Conservation (phyloP, 2,329 filamentous ascomycete species). For the Emmonsiellopsis sp. region DNA sequence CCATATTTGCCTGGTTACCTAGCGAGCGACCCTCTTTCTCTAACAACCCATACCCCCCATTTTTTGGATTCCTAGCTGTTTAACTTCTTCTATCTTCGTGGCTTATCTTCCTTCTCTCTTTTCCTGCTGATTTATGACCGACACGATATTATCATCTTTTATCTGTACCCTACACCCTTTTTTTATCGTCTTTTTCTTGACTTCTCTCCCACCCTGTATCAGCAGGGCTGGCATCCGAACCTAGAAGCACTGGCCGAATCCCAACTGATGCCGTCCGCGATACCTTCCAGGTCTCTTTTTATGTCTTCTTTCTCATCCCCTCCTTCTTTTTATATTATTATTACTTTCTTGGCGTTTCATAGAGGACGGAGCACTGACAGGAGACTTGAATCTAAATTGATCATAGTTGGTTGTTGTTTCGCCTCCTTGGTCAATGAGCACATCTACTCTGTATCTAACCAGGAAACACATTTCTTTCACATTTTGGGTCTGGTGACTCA, state of each 20-base stretch:
- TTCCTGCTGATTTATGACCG: not conserved
- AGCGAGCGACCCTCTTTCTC: no score
- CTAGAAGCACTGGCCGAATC: not conserved
- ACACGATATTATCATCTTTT: not conserved
- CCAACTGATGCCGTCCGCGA: not conserved
- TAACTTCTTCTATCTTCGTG: not conserved
- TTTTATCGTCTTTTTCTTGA: slow-evolving; percentile 1
- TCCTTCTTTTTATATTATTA: no score
- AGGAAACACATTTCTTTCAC: no score
- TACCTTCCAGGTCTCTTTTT: slow-evolving; percentile 4
- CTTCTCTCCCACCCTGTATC: slow-evolving; percentile 8
- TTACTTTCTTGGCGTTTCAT: slow-evolving; percentile 10
- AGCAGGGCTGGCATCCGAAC: slow-evolving; percentile 10
- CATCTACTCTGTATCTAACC: not conserved
- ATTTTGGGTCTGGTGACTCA: not conserved
- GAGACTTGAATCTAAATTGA: not conserved
- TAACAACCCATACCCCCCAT: not conserved
- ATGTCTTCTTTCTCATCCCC: not conserved
- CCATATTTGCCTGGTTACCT: no score
- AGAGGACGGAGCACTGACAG: slow-evolving; percentile 2
- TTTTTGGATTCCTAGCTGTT: not conserved
- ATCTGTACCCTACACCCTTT: not conserved
- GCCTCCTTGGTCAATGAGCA: not conserved
- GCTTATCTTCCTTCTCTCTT: not conserved
- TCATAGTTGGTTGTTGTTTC: not conserved